phyloP scores from a whole-genome alignment of 306 rosid genomes.

The Hippophae tibetana region DNA sequence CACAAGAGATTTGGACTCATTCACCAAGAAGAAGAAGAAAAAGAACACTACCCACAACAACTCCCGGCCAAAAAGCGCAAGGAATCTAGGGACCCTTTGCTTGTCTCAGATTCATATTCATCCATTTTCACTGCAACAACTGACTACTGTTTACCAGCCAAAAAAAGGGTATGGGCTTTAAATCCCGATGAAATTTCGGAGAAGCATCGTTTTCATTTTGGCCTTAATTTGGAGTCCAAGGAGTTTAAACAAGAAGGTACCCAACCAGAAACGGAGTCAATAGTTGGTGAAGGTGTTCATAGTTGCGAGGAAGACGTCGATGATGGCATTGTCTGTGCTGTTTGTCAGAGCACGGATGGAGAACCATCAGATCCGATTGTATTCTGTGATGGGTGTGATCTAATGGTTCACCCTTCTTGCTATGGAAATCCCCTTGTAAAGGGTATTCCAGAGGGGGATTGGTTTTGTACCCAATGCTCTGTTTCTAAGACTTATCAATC shows the following conservation, averaged over 20 bases:
- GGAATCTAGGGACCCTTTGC: constrained; percentile 29
- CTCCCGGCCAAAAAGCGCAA: constrained; percentile 74
- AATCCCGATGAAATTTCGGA: constrained; percentile 22
- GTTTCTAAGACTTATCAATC: not conserved
- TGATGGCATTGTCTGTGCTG: constrained; percentile 57
- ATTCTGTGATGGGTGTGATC: constrained; percentile 74
- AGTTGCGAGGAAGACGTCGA: constrained; percentile 21
- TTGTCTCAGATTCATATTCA: constrained; percentile 4
- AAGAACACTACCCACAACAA: not conserved
- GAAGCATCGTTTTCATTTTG: constrained; percentile 21
- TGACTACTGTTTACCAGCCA: constrained; percentile 50
- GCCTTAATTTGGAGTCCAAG: constrained; percentile 50
- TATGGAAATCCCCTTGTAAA: constrained; percentile 59
- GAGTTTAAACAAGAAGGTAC: constrained; percentile 14
- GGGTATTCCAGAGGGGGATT: constrained; percentile 53
- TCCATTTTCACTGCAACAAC: constrained; percentile 5
- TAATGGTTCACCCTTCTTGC: constrained; percentile 82
- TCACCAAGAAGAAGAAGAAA: constrained; percentile 27
- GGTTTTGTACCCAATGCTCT: constrained; percentile 61
- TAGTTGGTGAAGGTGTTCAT: not conserved
- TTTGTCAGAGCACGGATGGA: constrained; percentile 74
- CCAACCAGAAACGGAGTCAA: not conserved
- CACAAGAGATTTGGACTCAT: constrained; percentile 52
- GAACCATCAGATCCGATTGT: constrained; percentile 27
- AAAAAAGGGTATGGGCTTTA: constrained; percentile 62